Evolutionary conservation across 2,329 filamentous ascomycete species (phyloP).

Genomic region (Sclerotiophoma versabilis): DNA sequence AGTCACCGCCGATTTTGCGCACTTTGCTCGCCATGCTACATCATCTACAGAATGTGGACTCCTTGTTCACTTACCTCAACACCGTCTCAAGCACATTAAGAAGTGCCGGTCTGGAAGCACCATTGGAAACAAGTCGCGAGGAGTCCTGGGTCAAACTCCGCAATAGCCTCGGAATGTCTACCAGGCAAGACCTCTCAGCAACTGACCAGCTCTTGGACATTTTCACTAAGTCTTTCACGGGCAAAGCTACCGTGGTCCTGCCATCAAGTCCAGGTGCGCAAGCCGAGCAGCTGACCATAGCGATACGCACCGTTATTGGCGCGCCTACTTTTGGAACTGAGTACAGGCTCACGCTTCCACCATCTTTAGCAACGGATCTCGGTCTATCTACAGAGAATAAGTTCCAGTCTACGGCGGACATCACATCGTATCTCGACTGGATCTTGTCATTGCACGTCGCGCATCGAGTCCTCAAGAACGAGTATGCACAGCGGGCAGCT

Average conservation of each 20-base stretch:
- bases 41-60: slow-evolving; percentile 53
- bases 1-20: slow-evolving; percentile 65
- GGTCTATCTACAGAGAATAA: slow-evolving; percentile 38
- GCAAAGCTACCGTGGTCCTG: slow-evolving; percentile 37
- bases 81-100: slow-evolving; percentile 27
- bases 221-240: slow-evolving; percentile 40
- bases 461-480: slow-evolving; percentile 37
- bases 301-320: slow-evolving; percentile 43
- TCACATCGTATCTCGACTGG: slow-evolving; percentile 44
- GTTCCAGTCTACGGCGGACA: slow-evolving; percentile 37
- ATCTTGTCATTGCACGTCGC: slow-evolving; percentile 42
- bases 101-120: slow-evolving; percentile 40
- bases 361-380: slow-evolving; percentile 37
- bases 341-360: slow-evolving; percentile 42
- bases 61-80: slow-evolving; percentile 46
- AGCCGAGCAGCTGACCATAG: slow-evolving; percentile 33
- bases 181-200: slow-evolving; percentile 36
- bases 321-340: slow-evolving; percentile 46
- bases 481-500: slow-evolving; percentile 28
- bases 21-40: slow-evolving; percentile 63
- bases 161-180: slow-evolving; percentile 36
- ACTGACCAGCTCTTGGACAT: slow-evolving; percentile 41
- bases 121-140: slow-evolving; percentile 36
- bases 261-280: slow-evolving; percentile 29
- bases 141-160: slow-evolving; percentile 38